phyloP scores from a whole-genome alignment of 179 eudicot species.

The Beta lomatogona region DNA sequence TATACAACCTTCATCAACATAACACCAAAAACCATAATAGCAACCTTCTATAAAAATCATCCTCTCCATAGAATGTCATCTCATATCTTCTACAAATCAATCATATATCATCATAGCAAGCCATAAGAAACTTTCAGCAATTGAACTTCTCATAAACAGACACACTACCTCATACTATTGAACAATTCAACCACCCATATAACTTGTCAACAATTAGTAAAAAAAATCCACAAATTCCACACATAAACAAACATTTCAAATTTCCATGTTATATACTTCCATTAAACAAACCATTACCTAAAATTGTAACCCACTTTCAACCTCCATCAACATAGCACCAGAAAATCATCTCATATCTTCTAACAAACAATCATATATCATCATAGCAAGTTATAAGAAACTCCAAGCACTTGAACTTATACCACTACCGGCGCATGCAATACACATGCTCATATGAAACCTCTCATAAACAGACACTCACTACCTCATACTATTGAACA shows the following conservation, averaged over 20 bases:
- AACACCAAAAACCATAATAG: neutral
- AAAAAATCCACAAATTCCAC: neutral
- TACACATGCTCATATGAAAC: neutral
- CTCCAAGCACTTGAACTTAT: neutral
- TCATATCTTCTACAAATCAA: neutral
- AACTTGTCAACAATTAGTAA: neutral
- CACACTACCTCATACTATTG: too few species aligned
- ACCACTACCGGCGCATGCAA: neutral
- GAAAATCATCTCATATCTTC: slow-evolving; percentile 31
- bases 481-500: too few species aligned
- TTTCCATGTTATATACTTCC: neutral
- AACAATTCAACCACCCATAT: too few species aligned
- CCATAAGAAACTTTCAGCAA: neutral
- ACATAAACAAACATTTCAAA: neutral
- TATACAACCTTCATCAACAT: neutral
- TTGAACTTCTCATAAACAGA: neutral
- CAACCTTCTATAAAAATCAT: neutral
- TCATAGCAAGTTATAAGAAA: neutral
- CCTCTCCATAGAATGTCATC: neutral
- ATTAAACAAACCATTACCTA: slow-evolving; percentile 46
- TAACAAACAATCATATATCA: neutral
- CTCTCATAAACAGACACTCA: too few species aligned
- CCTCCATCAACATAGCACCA: slow-evolving; percentile 77
- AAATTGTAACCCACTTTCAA: slow-evolving; percentile 79
- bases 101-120: neutral